These are phyloP conservation scores for Geoglossum cookeanum DNA, from an alignment of 2,329 filamentous ascomycete genomes.

Conservation along the genomic window DNA sequence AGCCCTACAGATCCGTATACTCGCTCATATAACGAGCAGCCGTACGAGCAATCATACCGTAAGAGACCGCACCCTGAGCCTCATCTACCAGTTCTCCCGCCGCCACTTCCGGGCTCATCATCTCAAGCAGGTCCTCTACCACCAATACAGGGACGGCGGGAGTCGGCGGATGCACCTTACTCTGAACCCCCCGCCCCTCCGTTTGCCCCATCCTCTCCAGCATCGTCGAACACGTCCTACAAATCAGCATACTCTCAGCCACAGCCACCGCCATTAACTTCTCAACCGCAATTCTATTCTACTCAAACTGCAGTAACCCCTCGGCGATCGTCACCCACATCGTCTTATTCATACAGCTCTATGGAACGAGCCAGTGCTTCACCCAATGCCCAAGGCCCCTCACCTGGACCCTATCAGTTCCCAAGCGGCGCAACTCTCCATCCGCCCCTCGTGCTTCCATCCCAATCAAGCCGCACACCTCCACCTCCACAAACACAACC, in stretches of 20 bases:
- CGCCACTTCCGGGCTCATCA: conserved; percentile 13
- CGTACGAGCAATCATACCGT: conserved; percentile 13
- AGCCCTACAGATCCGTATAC: conserved; percentile 5
- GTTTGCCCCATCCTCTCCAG: conserved; percentile 2
- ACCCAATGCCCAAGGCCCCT: neutral
- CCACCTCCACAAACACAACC: neutral
- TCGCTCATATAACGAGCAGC: conserved; percentile 12
- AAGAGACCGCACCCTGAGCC: conserved; percentile 18
- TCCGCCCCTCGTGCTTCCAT: neutral
- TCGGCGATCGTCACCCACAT: neutral
- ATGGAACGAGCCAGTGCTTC: neutral
- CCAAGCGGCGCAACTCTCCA: neutral
- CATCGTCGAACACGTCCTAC: conserved; percentile 4
- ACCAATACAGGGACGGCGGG: conserved; percentile 2
- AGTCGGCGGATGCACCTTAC: conserved; percentile 3
- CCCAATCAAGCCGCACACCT: neutral
- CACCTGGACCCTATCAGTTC: neutral
- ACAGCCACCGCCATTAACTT: neutral
- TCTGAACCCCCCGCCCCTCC: neutral
- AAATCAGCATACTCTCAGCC: conserved; percentile 2
- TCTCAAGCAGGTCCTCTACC: conserved; percentile 3
- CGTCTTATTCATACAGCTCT: neutral
- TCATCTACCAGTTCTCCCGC: conserved; percentile 19
- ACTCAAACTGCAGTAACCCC: neutral
- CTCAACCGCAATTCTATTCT: neutral